Conservation (phyloP, 73 alveolate genomes). For the Paraurostyla sp. region DNA sequence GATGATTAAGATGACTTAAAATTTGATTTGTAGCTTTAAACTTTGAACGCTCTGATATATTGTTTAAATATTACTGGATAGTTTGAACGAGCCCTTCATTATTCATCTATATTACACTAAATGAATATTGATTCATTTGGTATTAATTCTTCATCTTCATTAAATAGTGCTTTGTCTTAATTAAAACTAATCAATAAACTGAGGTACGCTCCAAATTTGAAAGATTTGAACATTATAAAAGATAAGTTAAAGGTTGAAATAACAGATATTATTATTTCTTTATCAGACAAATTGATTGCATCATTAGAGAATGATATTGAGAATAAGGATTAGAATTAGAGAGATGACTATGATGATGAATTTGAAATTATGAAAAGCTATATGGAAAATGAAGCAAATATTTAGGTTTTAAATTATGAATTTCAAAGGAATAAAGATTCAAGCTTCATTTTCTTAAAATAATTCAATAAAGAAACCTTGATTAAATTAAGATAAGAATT, state of each 20-base stretch:
- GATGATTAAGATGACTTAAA: not conserved
- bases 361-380: not conserved
- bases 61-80: slow-evolving; percentile 21
- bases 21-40: not conserved
- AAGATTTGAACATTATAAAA: not conserved
- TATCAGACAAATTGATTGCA: not conserved
- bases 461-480: not conserved
- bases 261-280: not conserved
- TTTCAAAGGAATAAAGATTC: not conserved
- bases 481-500: not conserved
- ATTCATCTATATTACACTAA: not conserved
- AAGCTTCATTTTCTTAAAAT: not conserved
- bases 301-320: too few relatives aligned
- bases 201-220: not conserved
- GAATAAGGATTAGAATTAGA: not conserved
- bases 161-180: not conserved
- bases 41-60: not conserved
- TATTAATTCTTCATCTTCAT: not conserved
- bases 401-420: not conserved
- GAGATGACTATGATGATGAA: not conserved
- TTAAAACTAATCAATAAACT: not conserved
- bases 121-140: not conserved
- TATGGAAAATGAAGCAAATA: not conserved
- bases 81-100: not conserved
- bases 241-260: not conserved